Evolutionary conservation across 108 stramenopile genomes (phyloP), one percentile per base, ranked within the genome.

Genomic region (Nitzschia sp.): DNA sequence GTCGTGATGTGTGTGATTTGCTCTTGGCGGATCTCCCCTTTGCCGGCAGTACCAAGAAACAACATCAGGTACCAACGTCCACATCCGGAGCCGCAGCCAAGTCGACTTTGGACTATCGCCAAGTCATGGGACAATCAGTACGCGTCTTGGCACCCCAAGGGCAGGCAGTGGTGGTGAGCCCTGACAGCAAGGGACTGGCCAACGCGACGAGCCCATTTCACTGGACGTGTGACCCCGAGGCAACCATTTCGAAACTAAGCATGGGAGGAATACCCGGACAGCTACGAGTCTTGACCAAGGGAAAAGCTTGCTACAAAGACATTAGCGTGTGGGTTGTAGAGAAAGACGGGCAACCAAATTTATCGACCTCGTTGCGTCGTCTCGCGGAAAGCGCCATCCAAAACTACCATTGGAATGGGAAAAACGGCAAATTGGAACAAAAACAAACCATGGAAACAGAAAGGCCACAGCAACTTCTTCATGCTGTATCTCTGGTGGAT

Each of bases 11-110:
- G 54, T 76, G 63, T 19, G 81, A 82, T 72, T 63, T 61, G 6
- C 34, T 74, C 1, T 37, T 82, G 1, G 77, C 58, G 15, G 81
- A 82, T 65, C 41, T 82, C 10, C 81, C 81, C 21, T 71, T 82
- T 58, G 63, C 52, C 11, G 80, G 80, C 10, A 77, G 75, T 56
- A 43, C 19, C 7, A 65, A 63, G 52, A 81, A 74, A 43, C 29
- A 53, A 34, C 80, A 81, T 67, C 80, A 74, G 53, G 65, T 34
- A 57, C 80, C 80, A 7, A 15, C 21, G 10, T 34, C 55, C 22
- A 25, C 64, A 24, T 43, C 21, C 24, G 19, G 17, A n/a, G 56
- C 38, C 14, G 21, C 57, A 51, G 41, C 19, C 6, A 7, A 10
- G 26, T n/a, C 7, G 11, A 34, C 53, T 8, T 46, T 80, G 20